Evolutionary conservation across 2,329 filamentous ascomycete species (phyloP).

Genomic region (Paecilomyces niveus): DNA sequence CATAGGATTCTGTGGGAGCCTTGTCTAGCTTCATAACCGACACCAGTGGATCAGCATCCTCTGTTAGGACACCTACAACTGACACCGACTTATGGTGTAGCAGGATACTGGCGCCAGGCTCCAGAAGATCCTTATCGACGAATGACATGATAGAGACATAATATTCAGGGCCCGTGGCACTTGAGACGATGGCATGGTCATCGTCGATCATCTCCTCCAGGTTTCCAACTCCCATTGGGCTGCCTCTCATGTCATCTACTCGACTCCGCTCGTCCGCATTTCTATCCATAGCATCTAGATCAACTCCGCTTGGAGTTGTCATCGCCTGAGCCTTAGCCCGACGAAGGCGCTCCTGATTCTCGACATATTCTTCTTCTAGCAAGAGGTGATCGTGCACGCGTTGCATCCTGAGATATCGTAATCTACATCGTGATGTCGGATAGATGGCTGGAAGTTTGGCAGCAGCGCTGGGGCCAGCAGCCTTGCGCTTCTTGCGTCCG

Average conservation of each 20-base stretch:
- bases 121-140: conserved; percentile 95
- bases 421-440: conserved; percentile 94
- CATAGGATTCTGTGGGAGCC: conserved; percentile 95
- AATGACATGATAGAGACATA: conserved; percentile 99
- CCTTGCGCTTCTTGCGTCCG: conserved; percentile 97
- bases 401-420: conserved; percentile 95
- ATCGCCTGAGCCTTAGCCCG: conserved; percentile 73
- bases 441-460: conserved; percentile 92
- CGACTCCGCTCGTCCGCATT: conserved; percentile 91
- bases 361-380: conserved; percentile 96
- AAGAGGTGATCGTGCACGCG: conserved; percentile 95
- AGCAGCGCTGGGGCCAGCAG: conserved; percentile 83
- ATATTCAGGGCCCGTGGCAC: conserved; percentile 94
- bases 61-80: conserved; percentile 92
- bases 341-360: conserved; percentile 93
- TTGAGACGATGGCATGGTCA: conserved; percentile 97
- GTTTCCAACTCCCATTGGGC: conserved; percentile 96
- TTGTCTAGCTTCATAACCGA: conserved; percentile 99
- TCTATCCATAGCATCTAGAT: conserved; percentile 72
- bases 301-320: conserved; percentile 52
- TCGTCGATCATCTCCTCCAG: conserved; percentile 98
- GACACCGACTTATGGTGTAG: conserved; percentile 97
- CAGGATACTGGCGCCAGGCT: conserved; percentile 90
- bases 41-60: conserved; percentile 90
- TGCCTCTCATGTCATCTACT: conserved; percentile 97